These are phyloP conservation scores for Macrocybe gigantea DNA, from an alignment of 768 basidiomycete genomes.

Conservation along the genomic window DNA sequence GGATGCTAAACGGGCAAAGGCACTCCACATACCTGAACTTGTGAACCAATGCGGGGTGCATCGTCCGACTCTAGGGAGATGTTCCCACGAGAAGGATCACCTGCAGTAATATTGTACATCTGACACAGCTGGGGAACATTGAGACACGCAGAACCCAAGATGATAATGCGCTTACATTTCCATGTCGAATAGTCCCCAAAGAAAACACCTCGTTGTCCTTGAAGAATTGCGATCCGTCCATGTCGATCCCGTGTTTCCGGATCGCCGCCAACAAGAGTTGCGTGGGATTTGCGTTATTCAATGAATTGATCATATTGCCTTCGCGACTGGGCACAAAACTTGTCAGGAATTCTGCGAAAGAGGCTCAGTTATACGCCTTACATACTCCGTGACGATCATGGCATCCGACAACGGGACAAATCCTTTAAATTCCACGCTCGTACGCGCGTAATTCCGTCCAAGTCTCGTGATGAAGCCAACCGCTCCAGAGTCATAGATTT, in stretches of 20 bases:
- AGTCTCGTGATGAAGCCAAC: constrained; percentile 43
- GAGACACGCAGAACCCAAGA: background rate
- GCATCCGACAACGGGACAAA: constrained; percentile 37
- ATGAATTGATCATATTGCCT: constrained; percentile 64
- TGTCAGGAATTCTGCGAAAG: background rate
- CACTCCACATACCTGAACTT: constrained; percentile 36
- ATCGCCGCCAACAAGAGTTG: constrained; percentile 53
- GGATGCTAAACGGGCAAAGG: background rate
- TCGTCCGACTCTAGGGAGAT: constrained; percentile 52
- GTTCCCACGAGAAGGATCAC: constrained; percentile 65
- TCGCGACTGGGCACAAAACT: constrained; percentile 40
- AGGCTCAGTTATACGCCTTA: background rate
- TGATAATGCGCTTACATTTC: constrained; percentile 16
- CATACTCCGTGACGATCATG: constrained; percentile 52
- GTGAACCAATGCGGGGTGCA: constrained; percentile 44
- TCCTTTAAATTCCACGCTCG: constrained; percentile 28
- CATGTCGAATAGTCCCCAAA: constrained; percentile 36
- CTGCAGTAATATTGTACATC: constrained; percentile 58
- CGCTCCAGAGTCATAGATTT: constrained; percentile 58
- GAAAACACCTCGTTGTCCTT: constrained; percentile 57
- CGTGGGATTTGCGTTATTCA: constrained; percentile 57
- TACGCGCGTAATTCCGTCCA: constrained; percentile 2
- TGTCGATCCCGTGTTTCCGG: constrained; percentile 25
- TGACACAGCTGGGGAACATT: constrained; percentile 29
- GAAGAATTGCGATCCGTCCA: constrained; percentile 19